phyloP scores from a whole-genome alignment of 768 basidiomycete species.

The Hortiboletus campestris region DNA sequence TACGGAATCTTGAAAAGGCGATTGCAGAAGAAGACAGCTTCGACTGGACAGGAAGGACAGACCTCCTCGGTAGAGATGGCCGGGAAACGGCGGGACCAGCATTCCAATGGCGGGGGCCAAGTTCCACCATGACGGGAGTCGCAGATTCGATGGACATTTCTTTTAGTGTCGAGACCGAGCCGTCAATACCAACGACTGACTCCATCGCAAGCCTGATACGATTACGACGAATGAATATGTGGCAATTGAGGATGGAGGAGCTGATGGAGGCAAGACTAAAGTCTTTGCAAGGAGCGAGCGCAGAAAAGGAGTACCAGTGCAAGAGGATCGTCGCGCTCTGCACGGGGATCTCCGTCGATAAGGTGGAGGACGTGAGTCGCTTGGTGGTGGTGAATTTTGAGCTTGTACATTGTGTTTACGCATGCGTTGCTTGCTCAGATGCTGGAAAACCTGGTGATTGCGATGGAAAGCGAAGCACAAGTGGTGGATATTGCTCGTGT shows the following conservation, averaged over 20 bases:
- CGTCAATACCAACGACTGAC: slow-evolving; percentile 62
- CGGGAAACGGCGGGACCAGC: slow-evolving; percentile 43
- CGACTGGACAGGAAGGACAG: slow-evolving; percentile 83
- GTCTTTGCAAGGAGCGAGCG: slow-evolving; percentile 72
- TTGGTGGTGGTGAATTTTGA: slow-evolving; percentile 13
- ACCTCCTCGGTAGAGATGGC: slow-evolving; percentile 41
- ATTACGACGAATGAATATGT: slow-evolving; percentile 73
- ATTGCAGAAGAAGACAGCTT: slow-evolving; percentile 75
- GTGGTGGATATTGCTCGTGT: slow-evolving; percentile 82
- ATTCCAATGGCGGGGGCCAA: slow-evolving; percentile 68
- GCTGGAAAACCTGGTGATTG: slow-evolving; percentile 80
- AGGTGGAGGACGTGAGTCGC: slow-evolving; percentile 83
- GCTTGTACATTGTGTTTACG: slow-evolving; percentile 26
- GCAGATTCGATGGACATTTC: slow-evolving; percentile 63
- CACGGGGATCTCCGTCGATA: slow-evolving; percentile 81
- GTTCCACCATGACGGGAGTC: slow-evolving; percentile 64
- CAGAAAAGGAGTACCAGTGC: slow-evolving; percentile 89
- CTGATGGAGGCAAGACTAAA: slow-evolving; percentile 69
- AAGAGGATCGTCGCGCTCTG: slow-evolving; percentile 89
- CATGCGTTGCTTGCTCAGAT: slow-evolving; percentile 46
- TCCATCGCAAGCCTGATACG: slow-evolving; percentile 60
- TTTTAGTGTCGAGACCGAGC: slow-evolving; percentile 68
- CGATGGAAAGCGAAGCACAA: slow-evolving; percentile 84
- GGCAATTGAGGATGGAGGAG: slow-evolving; percentile 79
- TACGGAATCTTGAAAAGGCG: slow-evolving; percentile 82